phyloP scores from a whole-genome alignment of 2,329 filamentous ascomycete species.

The Moelleriella libera region DNA sequence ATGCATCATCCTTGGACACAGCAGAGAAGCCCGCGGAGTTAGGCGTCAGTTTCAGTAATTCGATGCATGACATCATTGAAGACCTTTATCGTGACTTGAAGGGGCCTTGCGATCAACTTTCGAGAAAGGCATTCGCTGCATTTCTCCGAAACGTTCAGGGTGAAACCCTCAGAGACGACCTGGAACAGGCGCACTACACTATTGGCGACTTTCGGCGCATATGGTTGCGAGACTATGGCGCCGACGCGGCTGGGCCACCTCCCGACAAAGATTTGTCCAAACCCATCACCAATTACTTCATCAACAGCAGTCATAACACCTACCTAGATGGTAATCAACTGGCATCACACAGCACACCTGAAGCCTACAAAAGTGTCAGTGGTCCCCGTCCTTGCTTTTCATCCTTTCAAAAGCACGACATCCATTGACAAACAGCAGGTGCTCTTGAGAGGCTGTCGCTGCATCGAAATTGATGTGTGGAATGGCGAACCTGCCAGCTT shows the following conservation, averaged over 20 bases:
- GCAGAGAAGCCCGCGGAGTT: slow-evolving; percentile 8
- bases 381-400: neutral
- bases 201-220: slow-evolving; percentile 35
- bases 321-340: slow-evolving; percentile 82
- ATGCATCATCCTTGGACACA: slow-evolving; percentile 11
- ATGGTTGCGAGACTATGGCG: slow-evolving; percentile 28
- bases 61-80: slow-evolving; percentile 33
- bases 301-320: slow-evolving; percentile 90
- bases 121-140: slow-evolving; percentile 22
- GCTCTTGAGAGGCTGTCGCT: slow-evolving; percentile 65
- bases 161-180: slow-evolving; percentile 18
- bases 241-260: slow-evolving; percentile 28
- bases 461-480: slow-evolving; percentile 93
- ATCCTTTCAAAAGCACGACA: neutral
- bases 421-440: slow-evolving; percentile 14
- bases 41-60: slow-evolving; percentile 29
- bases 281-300: slow-evolving; percentile 80
- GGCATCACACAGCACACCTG: slow-evolving; percentile 59
- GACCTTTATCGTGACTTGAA: slow-evolving; percentile 32
- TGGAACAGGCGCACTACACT: slow-evolving; percentile 26
- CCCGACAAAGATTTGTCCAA: slow-evolving; percentile 43
- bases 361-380: slow-evolving; percentile 63
- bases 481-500: slow-evolving; percentile 45
- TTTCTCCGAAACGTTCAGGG: slow-evolving; percentile 39
- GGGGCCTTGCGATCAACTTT: slow-evolving; percentile 14